Base-by-base conservation (phyloP, 352 stramenopile genomes). In the Phytophthora multivora region DNA sequence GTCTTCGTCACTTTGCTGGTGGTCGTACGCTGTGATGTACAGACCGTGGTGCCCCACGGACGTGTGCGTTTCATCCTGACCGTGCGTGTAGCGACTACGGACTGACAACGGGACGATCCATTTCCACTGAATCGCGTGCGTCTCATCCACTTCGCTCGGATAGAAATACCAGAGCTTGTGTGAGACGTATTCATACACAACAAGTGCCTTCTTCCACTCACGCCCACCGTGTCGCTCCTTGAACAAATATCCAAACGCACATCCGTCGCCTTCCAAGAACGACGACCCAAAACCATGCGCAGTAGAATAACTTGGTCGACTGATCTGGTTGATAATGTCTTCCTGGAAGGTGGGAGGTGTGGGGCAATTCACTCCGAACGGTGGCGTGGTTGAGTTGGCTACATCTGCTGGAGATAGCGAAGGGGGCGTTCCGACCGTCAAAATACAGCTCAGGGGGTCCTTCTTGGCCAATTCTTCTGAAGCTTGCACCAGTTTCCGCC, bases 111-210 rank as follows among this genome's bases (percentile, higher is more conserved):
- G 87, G 0, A 96, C 73, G 43, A 96, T 91, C 87, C 87, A 96
- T 58, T 93, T 91, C 87, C 87, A 96, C 62, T 88, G 75, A 66
- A 96, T 96, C 21, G 77, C 67, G 30, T 94, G 79, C 4, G 77
- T 80, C 59, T 90, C 80, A 56, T 96, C 86, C 25, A 93, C 80
- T 59, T 93, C 85, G 46, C 80, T 92, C 38, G 87, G 87, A 40
- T 94, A 93, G 59, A 96, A 96, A 66, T 93, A 96, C 87, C 87
- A 96, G 16, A 96, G 54, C 64, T 96, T 96, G 72, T 94, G 86
- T 36, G 83, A 91, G 40, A 80, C 83, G 47, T 91, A 91, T 54
- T 96, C 87, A 58, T 93, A 96, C 51, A 96, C 87, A 47, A 96
- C 77, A 18, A 96, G 61, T 50, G 83, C 83, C 57, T 93, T 93